phyloP scores from a whole-genome alignment of 2,329 filamentous ascomycete genomes.

The Parafenestella ontariensis region DNA sequence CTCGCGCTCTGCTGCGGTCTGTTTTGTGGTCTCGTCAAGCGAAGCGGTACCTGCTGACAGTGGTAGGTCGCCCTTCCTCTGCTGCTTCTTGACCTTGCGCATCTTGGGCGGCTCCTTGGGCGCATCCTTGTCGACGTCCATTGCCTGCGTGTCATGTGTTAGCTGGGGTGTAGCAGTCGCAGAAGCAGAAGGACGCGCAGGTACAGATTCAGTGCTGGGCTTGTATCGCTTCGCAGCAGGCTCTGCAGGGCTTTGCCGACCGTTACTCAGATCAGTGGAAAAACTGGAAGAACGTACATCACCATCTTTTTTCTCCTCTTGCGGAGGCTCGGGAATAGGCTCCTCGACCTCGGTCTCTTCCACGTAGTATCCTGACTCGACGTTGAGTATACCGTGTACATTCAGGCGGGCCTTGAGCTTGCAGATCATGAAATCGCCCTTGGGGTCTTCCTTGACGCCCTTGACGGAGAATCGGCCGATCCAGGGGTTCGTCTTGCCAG shows the following conservation, averaged over 20 bases:
- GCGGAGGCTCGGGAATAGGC: slow-evolving; percentile 75
- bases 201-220: slow-evolving; percentile 29
- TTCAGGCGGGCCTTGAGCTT: slow-evolving; percentile 98
- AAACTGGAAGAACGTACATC: slow-evolving; percentile 67
- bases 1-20: slow-evolving; percentile 79
- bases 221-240: slow-evolving; percentile 44
- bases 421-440: slow-evolving; percentile 99
- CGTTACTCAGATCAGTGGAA: slow-evolving; percentile 29
- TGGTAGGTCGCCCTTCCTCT: slow-evolving; percentile 94
- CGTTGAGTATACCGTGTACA: slow-evolving; percentile 93
- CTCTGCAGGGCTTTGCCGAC: slow-evolving; percentile 27
- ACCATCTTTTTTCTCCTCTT: slow-evolving; percentile 66
- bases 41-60: slow-evolving; percentile 83
- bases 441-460: slow-evolving; percentile 89
- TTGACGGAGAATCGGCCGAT: slow-evolving; percentile 98
- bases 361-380: slow-evolving; percentile 96
- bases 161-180: slow-evolving; percentile 30
- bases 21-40: slow-evolving; percentile 73
- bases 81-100: slow-evolving; percentile 99
- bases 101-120: slow-evolving; percentile 70
- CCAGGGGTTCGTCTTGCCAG: slow-evolving; percentile 91
- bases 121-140: slow-evolving; percentile 51
- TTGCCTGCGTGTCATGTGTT: slow-evolving; percentile 42
- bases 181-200: slow-evolving; percentile 37
- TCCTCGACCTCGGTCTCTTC: slow-evolving; percentile 98